A percentile compares a stretch with the other conserved stretches of the same genome.
These are phyloP conservation scores for Mediolabrus comicus DNA, from an alignment of 108 stramenopile species.

Conservation along the genomic window DNA sequence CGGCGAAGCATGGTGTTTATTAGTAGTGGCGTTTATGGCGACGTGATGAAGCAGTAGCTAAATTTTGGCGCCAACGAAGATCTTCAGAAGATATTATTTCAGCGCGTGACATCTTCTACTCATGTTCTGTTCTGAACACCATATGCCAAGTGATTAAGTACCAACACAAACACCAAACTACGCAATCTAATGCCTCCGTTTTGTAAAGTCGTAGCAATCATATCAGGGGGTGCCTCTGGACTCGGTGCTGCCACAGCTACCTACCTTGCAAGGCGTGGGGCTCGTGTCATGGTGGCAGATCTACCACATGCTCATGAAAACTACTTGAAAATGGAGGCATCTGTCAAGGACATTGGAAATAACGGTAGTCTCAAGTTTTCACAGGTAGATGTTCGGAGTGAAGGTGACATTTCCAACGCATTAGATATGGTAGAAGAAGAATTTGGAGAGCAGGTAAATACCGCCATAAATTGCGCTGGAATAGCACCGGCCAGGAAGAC, in stretches of 20 bases:
- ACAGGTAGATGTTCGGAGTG: slow-evolving; percentile 66
- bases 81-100: no score
- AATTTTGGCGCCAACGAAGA: no score
- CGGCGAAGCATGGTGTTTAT: slow-evolving; percentile 18
- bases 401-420: slow-evolving; percentile 52
- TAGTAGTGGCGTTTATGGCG: no score
- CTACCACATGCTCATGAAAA: slow-evolving; percentile 47
- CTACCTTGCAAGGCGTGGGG: slow-evolving; percentile 70
- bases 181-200: no score
- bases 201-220: slow-evolving; percentile 55
- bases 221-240: slow-evolving; percentile 91
- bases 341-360: background rate
- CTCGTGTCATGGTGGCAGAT: slow-evolving; percentile 83
- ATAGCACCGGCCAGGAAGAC: slow-evolving; percentile 79
- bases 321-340: slow-evolving; percentile 43
- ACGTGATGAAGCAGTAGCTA: no score
- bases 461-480: slow-evolving; percentile 93
- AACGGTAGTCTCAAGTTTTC: slow-evolving; percentile 48
- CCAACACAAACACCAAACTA: no score
- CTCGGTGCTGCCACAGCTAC: slow-evolving; percentile 89
- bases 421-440: slow-evolving; percentile 59
- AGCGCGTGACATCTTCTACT: no score
- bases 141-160: no score
- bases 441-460: slow-evolving; percentile 80
- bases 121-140: no score